These are phyloP conservation scores for Adansonia madagascariensis DNA, from an alignment of 441 rosid species.

Conservation along the genomic window DNA sequence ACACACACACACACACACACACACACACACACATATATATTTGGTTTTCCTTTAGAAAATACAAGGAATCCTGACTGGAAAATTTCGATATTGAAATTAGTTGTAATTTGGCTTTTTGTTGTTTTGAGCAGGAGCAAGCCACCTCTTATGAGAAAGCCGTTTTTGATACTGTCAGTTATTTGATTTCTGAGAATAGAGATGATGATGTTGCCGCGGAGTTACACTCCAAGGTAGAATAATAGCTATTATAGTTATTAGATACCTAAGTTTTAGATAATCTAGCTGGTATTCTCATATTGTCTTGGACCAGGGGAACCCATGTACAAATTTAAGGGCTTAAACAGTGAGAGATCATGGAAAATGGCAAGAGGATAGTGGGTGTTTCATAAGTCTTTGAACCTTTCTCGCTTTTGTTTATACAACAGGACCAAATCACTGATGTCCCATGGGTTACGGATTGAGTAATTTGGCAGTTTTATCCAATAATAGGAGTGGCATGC, in stretches of 20 bases:
- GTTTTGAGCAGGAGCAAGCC: slow-evolving; percentile 57
- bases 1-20: too few relatives aligned
- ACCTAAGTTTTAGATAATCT: background rate
- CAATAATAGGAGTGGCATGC: background rate
- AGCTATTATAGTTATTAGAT: background rate
- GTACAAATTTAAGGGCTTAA: background rate
- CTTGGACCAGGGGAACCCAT: background rate
- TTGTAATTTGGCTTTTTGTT: too few relatives aligned
- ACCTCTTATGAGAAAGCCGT: slow-evolving; percentile 78
- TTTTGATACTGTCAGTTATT: slow-evolving; percentile 53
- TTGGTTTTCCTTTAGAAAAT: too few relatives aligned
- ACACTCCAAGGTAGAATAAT: slow-evolving; percentile 54
- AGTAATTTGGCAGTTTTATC: background rate
- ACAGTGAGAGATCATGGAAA: background rate
- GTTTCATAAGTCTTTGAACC: background rate
- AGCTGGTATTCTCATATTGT: background rate
- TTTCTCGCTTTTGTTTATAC: background rate
- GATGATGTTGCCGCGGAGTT: slow-evolving; percentile 63
- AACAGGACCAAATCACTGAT: background rate
- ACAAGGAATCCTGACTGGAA: too few relatives aligned
- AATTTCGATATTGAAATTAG: too few relatives aligned
- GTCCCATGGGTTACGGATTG: background rate
- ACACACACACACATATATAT: too few relatives aligned
- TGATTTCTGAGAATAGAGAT: slow-evolving; percentile 63
- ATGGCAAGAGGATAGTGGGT: background rate